A percentile compares a stretch with the other conserved stretches of the same genome.
Conservation (phyloP, 1,139 yeast genomes). For the Debaryomyces subglobosus region DNA sequence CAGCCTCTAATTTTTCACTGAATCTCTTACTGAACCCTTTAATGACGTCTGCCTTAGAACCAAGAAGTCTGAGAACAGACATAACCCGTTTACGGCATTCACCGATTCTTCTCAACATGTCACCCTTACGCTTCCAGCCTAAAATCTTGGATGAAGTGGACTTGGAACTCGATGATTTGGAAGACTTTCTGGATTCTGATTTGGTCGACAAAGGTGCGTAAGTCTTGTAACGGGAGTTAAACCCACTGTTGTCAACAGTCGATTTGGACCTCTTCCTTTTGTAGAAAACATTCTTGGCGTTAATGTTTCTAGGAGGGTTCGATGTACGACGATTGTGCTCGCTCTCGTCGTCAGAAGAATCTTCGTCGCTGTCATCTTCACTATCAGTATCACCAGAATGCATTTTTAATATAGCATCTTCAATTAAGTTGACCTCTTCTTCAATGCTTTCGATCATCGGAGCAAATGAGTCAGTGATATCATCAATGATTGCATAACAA, state of each 20-base stretch:
- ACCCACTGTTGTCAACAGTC: constrained; percentile 35
- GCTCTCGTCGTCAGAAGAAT: constrained; percentile 33
- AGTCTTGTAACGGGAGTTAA: constrained; percentile 9
- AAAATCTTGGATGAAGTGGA: constrained; percentile 56
- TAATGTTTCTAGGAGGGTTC: constrained; percentile 1
- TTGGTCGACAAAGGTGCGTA: constrained; percentile 4
- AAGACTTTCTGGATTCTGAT: constrained; percentile 21
- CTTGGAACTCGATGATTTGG: constrained; percentile 26
- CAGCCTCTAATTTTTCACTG: constrained; percentile 53
- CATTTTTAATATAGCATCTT: constrained; percentile 86
- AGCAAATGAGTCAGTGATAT: constrained; percentile 95
- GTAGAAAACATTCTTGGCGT: constrained; percentile 32
- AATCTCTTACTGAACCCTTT: constrained; percentile 92
- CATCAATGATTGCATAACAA: constrained; percentile 94
- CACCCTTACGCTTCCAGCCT: constrained; percentile 91
- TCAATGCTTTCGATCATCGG: constrained; percentile 95
- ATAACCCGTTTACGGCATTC: constrained; percentile 93
- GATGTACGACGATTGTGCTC: constrained; percentile 25
- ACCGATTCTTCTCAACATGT: constrained; percentile 91
- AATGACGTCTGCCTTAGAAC: constrained; percentile 94
- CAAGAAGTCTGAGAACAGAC: constrained; percentile 81
- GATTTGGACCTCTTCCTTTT: constrained; percentile 44
- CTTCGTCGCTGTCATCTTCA: constrained; percentile 42
- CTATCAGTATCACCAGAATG: constrained; percentile 65
- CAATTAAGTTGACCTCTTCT: constrained; percentile 88